These are phyloP conservation scores for Triticum urartu DNA, from an alignment of 176 grass and related monocot species.

Conservation along the genomic window DNA sequence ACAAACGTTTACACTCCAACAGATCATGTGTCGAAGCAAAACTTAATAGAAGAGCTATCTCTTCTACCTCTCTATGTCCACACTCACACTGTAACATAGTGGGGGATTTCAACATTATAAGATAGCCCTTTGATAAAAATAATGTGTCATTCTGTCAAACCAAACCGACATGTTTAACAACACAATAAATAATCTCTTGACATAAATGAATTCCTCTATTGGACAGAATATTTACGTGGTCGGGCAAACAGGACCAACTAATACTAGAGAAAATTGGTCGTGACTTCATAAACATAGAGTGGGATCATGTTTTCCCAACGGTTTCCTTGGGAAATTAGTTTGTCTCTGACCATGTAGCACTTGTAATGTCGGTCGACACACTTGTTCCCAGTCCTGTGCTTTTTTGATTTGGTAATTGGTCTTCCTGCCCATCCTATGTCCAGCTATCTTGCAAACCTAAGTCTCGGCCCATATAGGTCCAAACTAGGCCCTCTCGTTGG, in stretches of 20 bases:
- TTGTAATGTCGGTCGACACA: too few species aligned
- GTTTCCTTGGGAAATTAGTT: too few species aligned
- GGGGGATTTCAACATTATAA: background rate
- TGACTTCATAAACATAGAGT: background rate
- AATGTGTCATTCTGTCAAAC: background rate
- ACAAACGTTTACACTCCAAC: too few species aligned
- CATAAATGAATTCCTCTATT: background rate
- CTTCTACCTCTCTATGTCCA: background rate
- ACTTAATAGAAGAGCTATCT: background rate
- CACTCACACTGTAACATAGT: background rate
- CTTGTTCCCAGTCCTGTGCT: too few species aligned
- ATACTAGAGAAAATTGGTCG: background rate
- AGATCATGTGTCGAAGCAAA: background rate
- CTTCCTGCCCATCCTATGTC: too few species aligned
- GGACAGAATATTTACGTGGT: background rate
- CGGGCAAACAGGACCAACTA: background rate
- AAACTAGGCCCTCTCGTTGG: too few species aligned
- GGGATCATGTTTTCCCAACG: background rate
- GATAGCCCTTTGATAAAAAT: background rate
- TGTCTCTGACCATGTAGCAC: too few species aligned
- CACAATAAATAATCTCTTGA: background rate
- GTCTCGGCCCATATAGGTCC: too few species aligned
- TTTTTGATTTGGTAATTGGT: too few species aligned
- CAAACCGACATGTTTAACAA: background rate
- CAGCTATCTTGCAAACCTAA: too few species aligned